Conservation (phyloP, 495 filamentous ascomycete species). For the Neurospora sp. region DNA sequence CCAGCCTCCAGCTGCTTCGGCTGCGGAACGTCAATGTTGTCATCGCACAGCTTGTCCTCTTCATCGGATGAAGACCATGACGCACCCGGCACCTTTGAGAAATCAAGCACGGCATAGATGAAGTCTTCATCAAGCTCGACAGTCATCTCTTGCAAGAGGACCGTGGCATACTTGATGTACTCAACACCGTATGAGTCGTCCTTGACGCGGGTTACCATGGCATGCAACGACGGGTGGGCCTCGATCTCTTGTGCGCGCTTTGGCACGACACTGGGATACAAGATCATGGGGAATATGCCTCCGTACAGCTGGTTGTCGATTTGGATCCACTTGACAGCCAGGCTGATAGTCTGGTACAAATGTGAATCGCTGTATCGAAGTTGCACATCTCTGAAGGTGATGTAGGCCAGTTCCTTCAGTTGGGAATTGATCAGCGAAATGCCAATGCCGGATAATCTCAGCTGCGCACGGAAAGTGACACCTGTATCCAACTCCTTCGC, state of each 20-base stretch:
- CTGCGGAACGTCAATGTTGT: conserved; percentile 82
- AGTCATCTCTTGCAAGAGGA: conserved; percentile 95
- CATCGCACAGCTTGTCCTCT: conserved; percentile 80
- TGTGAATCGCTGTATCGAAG: conserved; percentile 86
- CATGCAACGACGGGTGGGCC: conserved; percentile 86
- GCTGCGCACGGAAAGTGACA: conserved; percentile 77
- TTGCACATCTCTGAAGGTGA: conserved; percentile 88
- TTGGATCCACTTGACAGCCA: conserved; percentile 95
- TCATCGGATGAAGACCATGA: conserved; percentile 73
- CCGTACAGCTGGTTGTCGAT: conserved; percentile 98
- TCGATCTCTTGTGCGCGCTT: conserved; percentile 97
- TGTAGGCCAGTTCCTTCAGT: conserved; percentile 82
- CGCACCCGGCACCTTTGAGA: conserved; percentile 89
- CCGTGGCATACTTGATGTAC: conserved; percentile 95
- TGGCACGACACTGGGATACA: conserved; percentile 97
- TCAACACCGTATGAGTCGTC: conserved; percentile 96
- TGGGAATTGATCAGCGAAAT: conserved; percentile 90
- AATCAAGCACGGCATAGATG: conserved; percentile 89
- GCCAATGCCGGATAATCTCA: conserved; percentile 82
- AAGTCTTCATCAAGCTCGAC: conserved; percentile 97
- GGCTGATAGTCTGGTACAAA: conserved; percentile 80
- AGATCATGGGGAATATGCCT: conserved; percentile 92
- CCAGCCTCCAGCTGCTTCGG: conserved; percentile 72
- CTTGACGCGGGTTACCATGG: conserved; percentile 87
- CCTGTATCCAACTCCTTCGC: conserved; percentile 83